Evolutionary conservation across 2,329 filamentous ascomycete genomes (phyloP), one percentile per base, ranked within the genome.

Genomic region (Ophiocordyceps sinensis): DNA sequence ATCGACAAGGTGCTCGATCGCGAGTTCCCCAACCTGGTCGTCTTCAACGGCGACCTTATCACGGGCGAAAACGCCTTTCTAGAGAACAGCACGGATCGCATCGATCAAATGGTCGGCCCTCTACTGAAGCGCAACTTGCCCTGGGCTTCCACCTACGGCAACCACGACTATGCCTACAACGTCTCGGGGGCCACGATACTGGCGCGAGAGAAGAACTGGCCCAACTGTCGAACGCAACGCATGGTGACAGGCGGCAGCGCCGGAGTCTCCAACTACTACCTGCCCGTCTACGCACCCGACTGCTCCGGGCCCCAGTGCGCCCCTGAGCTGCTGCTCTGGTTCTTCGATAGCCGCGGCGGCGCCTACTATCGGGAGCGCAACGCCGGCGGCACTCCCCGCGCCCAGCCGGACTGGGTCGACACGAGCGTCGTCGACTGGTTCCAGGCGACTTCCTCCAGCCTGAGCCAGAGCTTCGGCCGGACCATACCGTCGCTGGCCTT

Each of bases 31-130:
- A 64, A 75, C 32, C 64, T 85, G 0, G 78, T 81, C 0, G 73
- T 85, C 0, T 57, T 85, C 26, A 85, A 84, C 41, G 81, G 82
- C 13, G 82, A 85, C 49, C 63, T 85, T 4, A 77, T 83, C 41
- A 81, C 79, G 0, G 79, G 81, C 32, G 79, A 85, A 44, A 75
- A 77, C 43, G 70, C 68, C 0, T 72, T 63, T 44, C 43, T 64
- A 4, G 58, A 69, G 4, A 81, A 81, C 49, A 55, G 53, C 41
- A 77, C 73, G 0, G 49, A 58, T 7, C 78, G 80, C 41, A 43
- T 83, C 3, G 74, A 82, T 47, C 57, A 68, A 48, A 68, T 81
- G 10, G 73, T 81, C 1, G 58, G 51, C 2, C 78, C 77, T 0
- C 58, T 85, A 0, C 61, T 80, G 1, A 47, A 69, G 4, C 67